phyloP scores from a whole-genome alignment of 306 rosid species.

The Cercis canadensis region DNA sequence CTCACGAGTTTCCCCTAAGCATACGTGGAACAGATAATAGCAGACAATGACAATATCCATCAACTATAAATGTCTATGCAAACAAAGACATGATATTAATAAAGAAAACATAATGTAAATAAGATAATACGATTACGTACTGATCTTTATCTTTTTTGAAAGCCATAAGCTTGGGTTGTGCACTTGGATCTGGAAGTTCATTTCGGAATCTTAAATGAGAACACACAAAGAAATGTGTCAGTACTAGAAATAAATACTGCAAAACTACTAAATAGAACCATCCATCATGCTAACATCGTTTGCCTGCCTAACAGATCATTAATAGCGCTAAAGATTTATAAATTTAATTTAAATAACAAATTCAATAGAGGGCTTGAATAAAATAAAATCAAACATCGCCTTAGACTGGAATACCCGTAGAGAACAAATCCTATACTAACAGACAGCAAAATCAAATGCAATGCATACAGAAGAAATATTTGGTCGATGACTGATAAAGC shows the following conservation, averaged over 20 bases:
- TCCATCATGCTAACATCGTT: slow-evolving; percentile 15
- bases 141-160: slow-evolving; percentile 86
- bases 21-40: neutral
- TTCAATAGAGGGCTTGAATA: neutral
- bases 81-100: neutral
- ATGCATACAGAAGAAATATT: neutral
- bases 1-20: neutral
- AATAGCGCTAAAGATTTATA: slow-evolving; percentile 1
- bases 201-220: slow-evolving; percentile 78
- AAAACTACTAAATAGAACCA: slow-evolving; percentile 10
- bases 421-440: neutral
- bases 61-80: neutral
- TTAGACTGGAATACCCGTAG: neutral
- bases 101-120: slow-evolving; percentile 8
- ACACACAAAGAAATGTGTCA: slow-evolving; percentile 40
- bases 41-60: no score
- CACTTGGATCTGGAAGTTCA: slow-evolving; percentile 98
- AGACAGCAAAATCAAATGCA: neutral
- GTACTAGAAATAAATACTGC: slow-evolving; percentile 28
- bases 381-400: neutral
- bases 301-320: slow-evolving; percentile 16
- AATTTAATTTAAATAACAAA: slow-evolving; percentile 10
- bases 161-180: slow-evolving; percentile 97
- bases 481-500: neutral
- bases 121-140: slow-evolving; percentile 57